These are phyloP conservation scores for Cordyceps javanica DNA, from an alignment of 2,329 filamentous ascomycete genomes.

Conservation along the genomic window DNA sequence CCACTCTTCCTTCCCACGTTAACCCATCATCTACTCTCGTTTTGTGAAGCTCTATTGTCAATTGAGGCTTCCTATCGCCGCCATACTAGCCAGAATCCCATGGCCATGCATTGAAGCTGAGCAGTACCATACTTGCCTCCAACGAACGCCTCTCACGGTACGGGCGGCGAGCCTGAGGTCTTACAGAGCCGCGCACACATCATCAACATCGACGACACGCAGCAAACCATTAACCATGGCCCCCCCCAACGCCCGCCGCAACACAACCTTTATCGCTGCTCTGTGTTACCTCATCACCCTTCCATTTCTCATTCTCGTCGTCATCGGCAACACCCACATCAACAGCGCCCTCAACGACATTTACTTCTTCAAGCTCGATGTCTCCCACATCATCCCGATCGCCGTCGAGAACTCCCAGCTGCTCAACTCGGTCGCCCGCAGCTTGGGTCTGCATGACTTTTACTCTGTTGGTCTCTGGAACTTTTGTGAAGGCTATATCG, in stretches of 20 bases:
- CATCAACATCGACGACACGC: no score
- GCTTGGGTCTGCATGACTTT: conserved; percentile 85
- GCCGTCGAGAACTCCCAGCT: conserved; percentile 65
- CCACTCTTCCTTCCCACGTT: not conserved
- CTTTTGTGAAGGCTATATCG: conserved; percentile 80
- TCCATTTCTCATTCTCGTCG: conserved; percentile 72
- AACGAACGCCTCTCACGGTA: not conserved
- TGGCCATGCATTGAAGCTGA: conserved; percentile 3
- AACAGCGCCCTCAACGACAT: conserved; percentile 58
- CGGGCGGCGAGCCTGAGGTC: not conserved
- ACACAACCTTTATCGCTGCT: conserved; percentile 59
- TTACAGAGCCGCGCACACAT: not conserved
- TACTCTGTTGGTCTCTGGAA: conserved; percentile 91
- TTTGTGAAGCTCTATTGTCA: not conserved
- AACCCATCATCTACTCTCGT: not conserved
- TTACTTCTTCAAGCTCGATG: conserved; percentile 80
- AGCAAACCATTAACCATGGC: conserved; percentile 18
- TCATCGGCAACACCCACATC: conserved; percentile 67
- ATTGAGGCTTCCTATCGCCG: not conserved
- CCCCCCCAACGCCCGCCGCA: conserved; percentile 36
- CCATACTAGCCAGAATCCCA: not conserved
- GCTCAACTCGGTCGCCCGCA: conserved; percentile 82
- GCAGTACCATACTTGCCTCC: not conserved
- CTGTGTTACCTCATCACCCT: conserved; percentile 67
- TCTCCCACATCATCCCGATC: conserved; percentile 73